Percentiles rank a stretch among this genome's conserved stretches.
Conservation (phyloP, 352 stramenopile genomes). For the Globisporangium megalacanthum region DNA sequence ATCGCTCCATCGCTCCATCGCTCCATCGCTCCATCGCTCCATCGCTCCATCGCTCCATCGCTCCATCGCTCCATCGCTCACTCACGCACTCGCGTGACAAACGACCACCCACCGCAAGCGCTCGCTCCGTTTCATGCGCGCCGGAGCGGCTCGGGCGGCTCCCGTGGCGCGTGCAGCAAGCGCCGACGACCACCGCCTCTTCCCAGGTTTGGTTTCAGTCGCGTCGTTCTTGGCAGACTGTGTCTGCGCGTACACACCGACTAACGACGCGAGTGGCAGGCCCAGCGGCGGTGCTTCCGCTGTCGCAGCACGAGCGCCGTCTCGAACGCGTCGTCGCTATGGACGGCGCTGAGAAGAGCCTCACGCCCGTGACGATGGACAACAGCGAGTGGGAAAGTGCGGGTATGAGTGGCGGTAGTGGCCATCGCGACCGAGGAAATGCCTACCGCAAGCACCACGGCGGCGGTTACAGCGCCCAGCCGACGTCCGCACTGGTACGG, state of each 20-base stretch:
- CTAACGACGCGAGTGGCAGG: neutral
- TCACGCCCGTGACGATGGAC: slow-evolving; percentile 15
- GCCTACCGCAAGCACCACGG: slow-evolving; percentile 36
- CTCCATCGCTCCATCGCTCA: neutral
- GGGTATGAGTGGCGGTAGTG: neutral
- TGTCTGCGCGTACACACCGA: neutral
- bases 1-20: too few species aligned
- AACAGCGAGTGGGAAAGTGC: slow-evolving; percentile 40
- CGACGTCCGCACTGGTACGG: slow-evolving; percentile 27
- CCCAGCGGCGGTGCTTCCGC: neutral
- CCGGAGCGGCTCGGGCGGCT: neutral
- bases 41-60: neutral
- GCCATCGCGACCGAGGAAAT: neutral
- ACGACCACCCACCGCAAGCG: neutral
- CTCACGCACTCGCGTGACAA: too few species aligned
- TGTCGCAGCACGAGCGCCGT: neutral
- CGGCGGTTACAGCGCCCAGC: slow-evolving; percentile 35
- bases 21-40: too few species aligned
- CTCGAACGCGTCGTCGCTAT: slow-evolving; percentile 10
- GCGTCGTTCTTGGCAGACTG: too few species aligned
- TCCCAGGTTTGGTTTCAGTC: too few species aligned
- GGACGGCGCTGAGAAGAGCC: slow-evolving; percentile 17
- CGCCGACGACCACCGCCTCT: slow-evolving; percentile 9
- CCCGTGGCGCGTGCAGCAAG: slow-evolving; percentile 12
- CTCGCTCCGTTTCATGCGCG: slow-evolving; percentile 7